Conservation (phyloP, 2,329 filamentous ascomycete species). For the Sporothrix humicola region DNA sequence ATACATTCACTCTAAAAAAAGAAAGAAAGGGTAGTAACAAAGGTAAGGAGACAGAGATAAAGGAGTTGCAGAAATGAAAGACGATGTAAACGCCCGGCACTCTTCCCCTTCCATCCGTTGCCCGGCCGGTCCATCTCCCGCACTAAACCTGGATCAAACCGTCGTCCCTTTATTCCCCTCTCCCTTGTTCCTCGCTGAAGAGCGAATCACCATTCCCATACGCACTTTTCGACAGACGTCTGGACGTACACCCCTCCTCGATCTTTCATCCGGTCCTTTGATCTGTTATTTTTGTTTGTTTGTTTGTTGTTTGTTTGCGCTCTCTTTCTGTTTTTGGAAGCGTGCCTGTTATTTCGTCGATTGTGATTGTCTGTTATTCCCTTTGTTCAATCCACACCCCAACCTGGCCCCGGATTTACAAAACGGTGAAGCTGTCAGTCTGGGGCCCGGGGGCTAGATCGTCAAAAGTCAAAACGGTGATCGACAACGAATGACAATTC, state of each 20-base stretch:
- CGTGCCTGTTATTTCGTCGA: not conserved
- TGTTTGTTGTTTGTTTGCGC: not conserved
- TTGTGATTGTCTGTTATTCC: not conserved
- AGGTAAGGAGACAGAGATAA: not conserved
- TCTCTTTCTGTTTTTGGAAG: not conserved
- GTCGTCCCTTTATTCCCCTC: not conserved
- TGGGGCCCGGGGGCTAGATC: not conserved
- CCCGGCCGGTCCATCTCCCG: slow-evolving; percentile 7
- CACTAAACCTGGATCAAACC: not conserved
- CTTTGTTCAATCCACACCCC: not conserved
- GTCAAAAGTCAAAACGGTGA: not conserved
- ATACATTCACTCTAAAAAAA: not conserved
- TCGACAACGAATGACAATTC: not conserved
- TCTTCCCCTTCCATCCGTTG: slow-evolving; percentile 1
- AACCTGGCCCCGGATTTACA: not conserved
- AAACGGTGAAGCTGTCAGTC: not conserved
- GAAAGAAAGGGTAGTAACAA: not conserved
- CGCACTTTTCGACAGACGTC: too few species aligned
- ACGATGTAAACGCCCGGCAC: not conserved
- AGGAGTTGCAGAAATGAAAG: not conserved
- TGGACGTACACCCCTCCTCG: not conserved
- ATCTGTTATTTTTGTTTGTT: not conserved
- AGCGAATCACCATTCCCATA: not conserved
- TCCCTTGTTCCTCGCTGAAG: not conserved
- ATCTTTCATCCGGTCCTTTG: not conserved